Evolutionary conservation across 179 eudicot species (phyloP).

Genomic region (Nepenthes alata): DNA sequence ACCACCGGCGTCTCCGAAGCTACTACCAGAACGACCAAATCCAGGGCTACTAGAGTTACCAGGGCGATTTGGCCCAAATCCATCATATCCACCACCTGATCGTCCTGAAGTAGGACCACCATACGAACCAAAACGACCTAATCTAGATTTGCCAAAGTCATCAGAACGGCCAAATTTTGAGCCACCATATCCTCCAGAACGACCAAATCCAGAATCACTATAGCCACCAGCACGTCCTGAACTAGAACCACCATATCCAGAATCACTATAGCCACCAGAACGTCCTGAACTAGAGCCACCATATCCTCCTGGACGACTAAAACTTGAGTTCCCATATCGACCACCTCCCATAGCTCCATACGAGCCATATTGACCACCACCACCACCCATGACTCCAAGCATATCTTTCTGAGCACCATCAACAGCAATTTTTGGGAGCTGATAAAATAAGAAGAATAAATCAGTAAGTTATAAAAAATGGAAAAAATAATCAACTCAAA

Average conservation of each 20-base stretch:
- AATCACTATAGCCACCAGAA: constrained; percentile 29
- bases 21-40: constrained; percentile 14
- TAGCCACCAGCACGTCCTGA: constrained; percentile 2
- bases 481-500: background rate
- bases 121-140: constrained; percentile 6
- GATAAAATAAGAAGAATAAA: constrained; percentile 8
- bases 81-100: constrained; percentile 17
- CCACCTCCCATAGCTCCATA: constrained; percentile 14
- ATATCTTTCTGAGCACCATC: constrained; percentile 44
- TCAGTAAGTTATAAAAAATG: constrained; percentile 3
- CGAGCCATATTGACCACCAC: constrained; percentile 12
- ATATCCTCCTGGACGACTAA: constrained; percentile 33
- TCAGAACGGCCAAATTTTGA: background rate
- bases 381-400: constrained; percentile 34
- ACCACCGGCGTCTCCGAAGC: constrained; percentile 26
- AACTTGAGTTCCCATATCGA: constrained; percentile 40
- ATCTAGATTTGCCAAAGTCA: constrained; percentile 3
- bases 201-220: constrained; percentile 8
- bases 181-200: constrained; percentile 8
- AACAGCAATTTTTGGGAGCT: constrained; percentile 66
- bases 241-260: constrained; percentile 13
- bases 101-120: constrained; percentile 4
- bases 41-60: constrained; percentile 17
- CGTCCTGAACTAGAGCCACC: constrained; percentile 38
- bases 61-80: constrained; percentile 12